Conservation (phyloP, 2,329 filamentous ascomycete genomes). For the Apiospora hydei region DNA sequence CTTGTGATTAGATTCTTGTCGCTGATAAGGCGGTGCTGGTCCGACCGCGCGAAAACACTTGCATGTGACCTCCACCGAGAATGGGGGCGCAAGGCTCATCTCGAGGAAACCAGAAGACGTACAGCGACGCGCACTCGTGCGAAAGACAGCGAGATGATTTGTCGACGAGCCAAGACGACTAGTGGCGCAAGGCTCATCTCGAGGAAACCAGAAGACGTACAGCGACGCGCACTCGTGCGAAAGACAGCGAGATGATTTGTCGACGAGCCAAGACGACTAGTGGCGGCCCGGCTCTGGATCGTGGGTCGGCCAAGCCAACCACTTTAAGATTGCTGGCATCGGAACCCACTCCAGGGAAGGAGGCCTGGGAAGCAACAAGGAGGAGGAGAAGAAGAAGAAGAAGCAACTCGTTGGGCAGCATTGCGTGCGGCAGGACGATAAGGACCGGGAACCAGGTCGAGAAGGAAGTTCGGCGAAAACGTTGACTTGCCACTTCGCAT, state of each 20-base stretch:
- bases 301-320: conserved; percentile 12
- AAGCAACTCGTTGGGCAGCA: background rate
- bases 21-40: background rate
- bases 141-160: background rate
- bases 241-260: background rate
- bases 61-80: background rate
- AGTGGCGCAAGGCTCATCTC: conserved; percentile 5
- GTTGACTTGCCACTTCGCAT: background rate
- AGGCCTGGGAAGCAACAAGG: background rate
- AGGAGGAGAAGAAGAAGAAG: background rate
- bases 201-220: background rate
- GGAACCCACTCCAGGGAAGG: background rate
- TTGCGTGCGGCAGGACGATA: background rate
- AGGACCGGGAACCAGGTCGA: background rate
- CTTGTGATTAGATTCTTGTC: background rate
- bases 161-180: conserved; percentile 1
- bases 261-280: conserved; percentile 8
- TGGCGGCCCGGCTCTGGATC: background rate
- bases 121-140: background rate
- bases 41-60: background rate
- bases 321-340: conserved; percentile 5
- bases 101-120: background rate
- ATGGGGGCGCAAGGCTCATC: background rate
- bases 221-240: background rate
- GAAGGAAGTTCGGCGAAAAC: background rate